phyloP scores from a whole-genome alignment of 1,284 basidiomycete species.

The Puccinia coronata region DNA sequence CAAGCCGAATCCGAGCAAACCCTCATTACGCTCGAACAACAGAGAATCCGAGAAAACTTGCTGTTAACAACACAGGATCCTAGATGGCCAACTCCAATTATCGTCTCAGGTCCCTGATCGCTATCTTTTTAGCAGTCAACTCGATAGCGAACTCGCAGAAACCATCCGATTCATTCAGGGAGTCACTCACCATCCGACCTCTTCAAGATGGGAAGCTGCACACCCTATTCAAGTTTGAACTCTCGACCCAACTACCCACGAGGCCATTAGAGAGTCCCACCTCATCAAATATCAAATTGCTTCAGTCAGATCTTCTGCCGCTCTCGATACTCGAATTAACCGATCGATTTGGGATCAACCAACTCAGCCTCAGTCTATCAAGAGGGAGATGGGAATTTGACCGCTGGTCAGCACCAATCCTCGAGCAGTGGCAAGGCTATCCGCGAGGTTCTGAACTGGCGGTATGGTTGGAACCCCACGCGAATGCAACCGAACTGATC shows the following conservation, averaged over 20 bases:
- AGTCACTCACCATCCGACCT: constrained; percentile 72
- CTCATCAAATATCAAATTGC: constrained; percentile 5
- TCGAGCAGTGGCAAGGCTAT: constrained; percentile 22
- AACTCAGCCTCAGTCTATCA: constrained; percentile 70
- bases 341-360: constrained; percentile 76
- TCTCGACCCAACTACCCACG: constrained; percentile 59
- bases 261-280: constrained; percentile 8
- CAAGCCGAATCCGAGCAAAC: not conserved
- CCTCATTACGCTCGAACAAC: not conserved
- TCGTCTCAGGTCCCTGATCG: not conserved
- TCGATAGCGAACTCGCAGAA: not conserved
- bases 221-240: constrained; percentile 78
- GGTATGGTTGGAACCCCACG: constrained; percentile 5
- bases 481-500: constrained; percentile 68
- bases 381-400: constrained; percentile 52
- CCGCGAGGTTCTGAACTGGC: constrained; percentile 15
- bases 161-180: constrained; percentile 59
- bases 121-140: not conserved
- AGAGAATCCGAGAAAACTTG: not conserved
- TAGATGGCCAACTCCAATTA: not conserved
- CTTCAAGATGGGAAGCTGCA: constrained; percentile 81
- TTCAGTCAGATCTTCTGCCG: constrained; percentile 67
- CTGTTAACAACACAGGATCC: not conserved
- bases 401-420: constrained; percentile 49
- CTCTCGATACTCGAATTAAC: constrained; percentile 81